A percentile compares a stretch with the other conserved stretches of the same genome.
phyloP scores from a whole-genome alignment of 352 stramenopile species.

The Pythium insidiosum region DNA sequence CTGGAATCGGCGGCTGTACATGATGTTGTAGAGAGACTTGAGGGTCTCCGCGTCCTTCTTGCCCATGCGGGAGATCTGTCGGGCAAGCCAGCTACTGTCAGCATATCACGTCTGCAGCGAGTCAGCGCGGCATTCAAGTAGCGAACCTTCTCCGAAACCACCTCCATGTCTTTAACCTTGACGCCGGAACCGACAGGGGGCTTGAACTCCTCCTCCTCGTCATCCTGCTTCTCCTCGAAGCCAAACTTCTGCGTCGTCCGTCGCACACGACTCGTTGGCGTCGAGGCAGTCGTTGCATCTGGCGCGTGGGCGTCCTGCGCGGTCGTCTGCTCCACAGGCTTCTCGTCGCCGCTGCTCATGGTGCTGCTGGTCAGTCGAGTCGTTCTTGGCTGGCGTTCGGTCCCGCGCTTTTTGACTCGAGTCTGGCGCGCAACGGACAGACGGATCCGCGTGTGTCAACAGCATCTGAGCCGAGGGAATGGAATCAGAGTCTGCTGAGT shows the following conservation, averaged over 20 bases:
- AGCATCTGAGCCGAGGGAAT: too few relatives aligned
- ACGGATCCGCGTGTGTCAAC: too few relatives aligned
- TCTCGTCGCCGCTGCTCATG: conserved; percentile 1
- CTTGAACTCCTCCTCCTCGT: conserved; percentile 56
- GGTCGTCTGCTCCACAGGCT: conserved; percentile 2
- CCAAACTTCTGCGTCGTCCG: conserved; percentile 62
- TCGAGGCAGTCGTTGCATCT: conserved; percentile 2
- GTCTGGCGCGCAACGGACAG: too few relatives aligned
- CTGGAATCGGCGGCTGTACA: conserved; percentile 75
- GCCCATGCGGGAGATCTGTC: conserved; percentile 48
- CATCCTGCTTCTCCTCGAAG: conserved; percentile 31
- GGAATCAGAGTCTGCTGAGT: too few relatives aligned
- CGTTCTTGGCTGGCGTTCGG: too few relatives aligned
- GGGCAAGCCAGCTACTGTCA: too few relatives aligned
- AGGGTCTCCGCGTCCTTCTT: conserved; percentile 70
- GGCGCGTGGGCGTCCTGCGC: conserved; percentile 2
- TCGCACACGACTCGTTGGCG: conserved; percentile 49
- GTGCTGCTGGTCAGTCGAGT: background rate
- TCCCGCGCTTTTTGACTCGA: too few relatives aligned
- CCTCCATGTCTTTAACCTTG: conserved; percentile 61
- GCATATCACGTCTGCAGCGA: too few relatives aligned
- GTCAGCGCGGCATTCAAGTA: too few relatives aligned
- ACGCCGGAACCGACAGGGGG: conserved; percentile 38
- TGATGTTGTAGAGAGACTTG: conserved; percentile 75
- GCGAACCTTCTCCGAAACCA: conserved; percentile 39